Conservation (phyloP, 805 yeast species). For the Suhomyces vadensis region DNA sequence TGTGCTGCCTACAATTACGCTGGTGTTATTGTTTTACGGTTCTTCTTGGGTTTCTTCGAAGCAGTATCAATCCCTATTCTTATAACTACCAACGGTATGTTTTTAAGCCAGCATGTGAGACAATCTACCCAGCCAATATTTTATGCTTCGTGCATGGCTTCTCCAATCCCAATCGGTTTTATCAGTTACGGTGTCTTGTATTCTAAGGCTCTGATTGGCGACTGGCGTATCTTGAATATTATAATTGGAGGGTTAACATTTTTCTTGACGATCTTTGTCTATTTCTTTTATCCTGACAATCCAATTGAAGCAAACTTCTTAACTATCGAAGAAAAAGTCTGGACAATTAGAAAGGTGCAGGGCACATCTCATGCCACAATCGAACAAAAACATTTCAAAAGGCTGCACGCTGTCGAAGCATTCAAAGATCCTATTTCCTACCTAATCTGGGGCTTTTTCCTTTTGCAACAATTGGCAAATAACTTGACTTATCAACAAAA, state of each 20-base stretch:
- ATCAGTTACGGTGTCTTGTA: conserved; percentile 43
- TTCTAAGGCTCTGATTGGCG: conserved; percentile 21
- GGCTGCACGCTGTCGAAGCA: conserved; percentile 50
- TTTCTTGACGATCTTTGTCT: conserved; percentile 14
- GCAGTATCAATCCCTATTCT: conserved; percentile 29
- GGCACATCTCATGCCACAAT: conserved; percentile 29
- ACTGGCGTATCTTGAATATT: conserved; percentile 58
- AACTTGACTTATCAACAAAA: conserved; percentile 55
- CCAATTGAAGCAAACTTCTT: conserved; percentile 55
- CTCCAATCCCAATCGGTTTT: conserved; percentile 53
- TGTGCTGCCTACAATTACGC: conserved; percentile 46
- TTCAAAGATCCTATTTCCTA: conserved; percentile 41
- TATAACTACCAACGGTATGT: conserved; percentile 51
- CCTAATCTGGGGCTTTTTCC: conserved; percentile 30
- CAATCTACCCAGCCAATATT: conserved; percentile 56
- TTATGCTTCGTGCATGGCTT: conserved; percentile 52
- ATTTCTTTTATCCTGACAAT: conserved; percentile 53
- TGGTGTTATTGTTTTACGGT: conserved; percentile 49
- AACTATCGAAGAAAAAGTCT: conserved; percentile 50
- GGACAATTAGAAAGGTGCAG: conserved; percentile 43
- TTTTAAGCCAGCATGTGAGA: conserved; percentile 45
- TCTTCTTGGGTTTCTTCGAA: conserved; percentile 49
- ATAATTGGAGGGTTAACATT: conserved; percentile 59
- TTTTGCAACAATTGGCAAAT: conserved; percentile 52
- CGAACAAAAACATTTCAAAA: conserved; percentile 49